Evolutionary conservation across 179 eudicot genomes (phyloP), one percentile per base, ranked within the genome.

Genomic region (Silene vulgaris): DNA sequence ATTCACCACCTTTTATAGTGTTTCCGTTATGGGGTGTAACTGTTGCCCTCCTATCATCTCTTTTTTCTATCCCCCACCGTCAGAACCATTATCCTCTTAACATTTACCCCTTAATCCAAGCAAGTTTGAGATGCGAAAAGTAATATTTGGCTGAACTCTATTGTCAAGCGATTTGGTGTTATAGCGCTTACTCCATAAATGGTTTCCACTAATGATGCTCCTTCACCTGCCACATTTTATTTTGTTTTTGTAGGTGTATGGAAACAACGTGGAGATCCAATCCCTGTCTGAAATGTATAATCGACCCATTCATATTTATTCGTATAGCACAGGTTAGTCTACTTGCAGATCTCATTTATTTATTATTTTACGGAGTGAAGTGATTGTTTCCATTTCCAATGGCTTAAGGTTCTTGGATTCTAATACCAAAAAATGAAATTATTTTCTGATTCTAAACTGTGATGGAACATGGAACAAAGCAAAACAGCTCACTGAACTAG

Each of bases 241-340:
- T 9, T 40, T 69, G 19, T 56, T 61, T 30, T 50, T 75, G 76
- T 85, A 96, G 99, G 97, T 96, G 73, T 96, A 96, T 81, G 98
- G 99, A 69, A 96, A 96, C 85, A 96, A 96, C 75, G 79, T 89
- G 79, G 99, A 96, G 84, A 93, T 96, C 73, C 99, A 96, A 81
- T 97, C 97, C 30, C 50, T 96, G 65, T 92, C 92, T 40, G 98
- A 96, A 79, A 96, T 96, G 97, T 96, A 96, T 78, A 96, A 93
- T 69, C 91, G 97, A 73, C 99, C 99, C 14, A 96, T 96, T 73
- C 99, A 96, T 78, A 93, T 96, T 26, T 93, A 93, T 83, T 93
- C 97, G 20, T 93, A 93, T 79, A 88, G 91, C 84, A 90, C 97
- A 74, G 98, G 99, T 96, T 16, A 59, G 74, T 67, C 40, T 30